A percentile compares a stretch with the other conserved stretches of the same genome.
phyloP scores from a whole-genome alignment of 2,329 filamentous ascomycete genomes.

The Fusarium proliferatum region DNA sequence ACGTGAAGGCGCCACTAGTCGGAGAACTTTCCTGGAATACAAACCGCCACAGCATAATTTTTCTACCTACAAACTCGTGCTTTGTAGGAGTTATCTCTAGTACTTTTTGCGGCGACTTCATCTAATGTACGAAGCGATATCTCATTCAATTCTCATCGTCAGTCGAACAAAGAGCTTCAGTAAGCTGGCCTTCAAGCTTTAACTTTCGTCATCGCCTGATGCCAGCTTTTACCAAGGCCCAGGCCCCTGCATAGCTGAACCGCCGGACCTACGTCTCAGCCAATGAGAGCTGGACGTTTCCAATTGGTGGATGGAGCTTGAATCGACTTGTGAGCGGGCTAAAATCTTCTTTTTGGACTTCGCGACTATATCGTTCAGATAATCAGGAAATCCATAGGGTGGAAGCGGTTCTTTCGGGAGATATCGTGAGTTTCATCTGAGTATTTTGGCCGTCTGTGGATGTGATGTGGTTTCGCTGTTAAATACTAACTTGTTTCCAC shows the following conservation, averaged over 20 bases:
- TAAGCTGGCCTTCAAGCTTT: neutral
- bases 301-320: neutral
- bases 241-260: conserved; percentile 34
- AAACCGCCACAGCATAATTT: too few species aligned
- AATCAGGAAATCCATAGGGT: too few species aligned
- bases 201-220: conserved; percentile 35
- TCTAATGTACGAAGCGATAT: neutral
- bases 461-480: neutral
- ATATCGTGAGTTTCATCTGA: too few species aligned
- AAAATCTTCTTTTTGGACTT: neutral
- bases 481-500: neutral
- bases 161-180: conserved; percentile 8
- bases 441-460: neutral
- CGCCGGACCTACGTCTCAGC: neutral
- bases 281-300: conserved; percentile 2
- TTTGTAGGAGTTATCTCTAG: neutral
- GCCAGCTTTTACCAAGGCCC: conserved; percentile 8
- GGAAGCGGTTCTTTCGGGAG: too few species aligned
- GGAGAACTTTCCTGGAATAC: neutral
- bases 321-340: neutral
- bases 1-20: conserved; percentile 6
- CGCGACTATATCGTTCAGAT: too few species aligned
- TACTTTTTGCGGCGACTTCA: neutral
- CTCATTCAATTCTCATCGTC: neutral
- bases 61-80: neutral